phyloP scores from a whole-genome alignment of 495 filamentous ascomycete species.

The Penicillium samsonianum region DNA sequence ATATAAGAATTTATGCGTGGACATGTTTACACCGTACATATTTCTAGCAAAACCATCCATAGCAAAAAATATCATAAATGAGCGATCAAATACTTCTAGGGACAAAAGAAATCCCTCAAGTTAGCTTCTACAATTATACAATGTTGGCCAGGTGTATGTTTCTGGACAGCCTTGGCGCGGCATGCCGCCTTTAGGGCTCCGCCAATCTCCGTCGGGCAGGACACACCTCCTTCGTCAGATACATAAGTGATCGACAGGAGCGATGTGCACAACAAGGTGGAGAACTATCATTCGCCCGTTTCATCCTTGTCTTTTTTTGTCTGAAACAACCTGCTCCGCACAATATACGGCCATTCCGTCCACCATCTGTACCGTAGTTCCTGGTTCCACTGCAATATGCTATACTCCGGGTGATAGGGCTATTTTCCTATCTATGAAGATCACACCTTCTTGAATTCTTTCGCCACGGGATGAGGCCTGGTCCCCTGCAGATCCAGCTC shows the following conservation, averaged over 20 bases:
- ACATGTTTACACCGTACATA: too few species aligned
- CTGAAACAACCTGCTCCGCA: slow-evolving; percentile 7
- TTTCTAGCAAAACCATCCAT: too few species aligned
- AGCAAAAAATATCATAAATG: too few species aligned
- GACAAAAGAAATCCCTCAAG: too few species aligned
- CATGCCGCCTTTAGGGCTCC: not conserved
- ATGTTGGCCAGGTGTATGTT: too few species aligned
- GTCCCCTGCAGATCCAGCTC: slow-evolving; percentile 3
- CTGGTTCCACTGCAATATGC: slow-evolving; percentile 2
- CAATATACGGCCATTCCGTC: not conserved
- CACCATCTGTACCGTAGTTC: not conserved
- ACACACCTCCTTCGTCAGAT: not conserved
- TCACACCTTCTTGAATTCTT: not conserved
- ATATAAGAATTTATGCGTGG: too few species aligned
- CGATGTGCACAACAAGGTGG: not conserved
- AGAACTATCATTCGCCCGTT: slow-evolving; percentile 7
- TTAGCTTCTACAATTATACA: too few species aligned
- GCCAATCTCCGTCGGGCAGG: not conserved
- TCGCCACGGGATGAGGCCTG: not conserved
- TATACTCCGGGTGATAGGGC: slow-evolving; percentile 1
- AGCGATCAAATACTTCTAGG: too few species aligned
- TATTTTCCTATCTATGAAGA: slow-evolving; percentile 2
- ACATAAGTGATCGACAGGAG: slow-evolving; percentile 12
- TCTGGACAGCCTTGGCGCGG: not conserved
- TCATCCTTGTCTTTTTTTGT: not conserved